A percentile compares a stretch with the other conserved stretches of the same genome.
Evolutionary conservation across 106 monocot species (phyloP).

Genomic region (Vanilla planifolia): DNA sequence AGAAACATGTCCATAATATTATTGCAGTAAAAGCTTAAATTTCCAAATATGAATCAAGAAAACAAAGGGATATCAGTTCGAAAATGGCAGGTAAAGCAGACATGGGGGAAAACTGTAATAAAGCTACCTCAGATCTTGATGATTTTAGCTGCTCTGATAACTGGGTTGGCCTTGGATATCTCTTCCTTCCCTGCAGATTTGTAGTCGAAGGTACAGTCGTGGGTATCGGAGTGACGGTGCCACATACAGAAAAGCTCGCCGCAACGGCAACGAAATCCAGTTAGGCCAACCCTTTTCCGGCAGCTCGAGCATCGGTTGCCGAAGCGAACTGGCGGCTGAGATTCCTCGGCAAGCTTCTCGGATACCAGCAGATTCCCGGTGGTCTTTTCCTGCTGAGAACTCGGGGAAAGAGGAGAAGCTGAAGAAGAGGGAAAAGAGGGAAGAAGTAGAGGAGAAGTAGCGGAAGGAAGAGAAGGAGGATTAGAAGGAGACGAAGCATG

Average conservation of each 20-base stretch:
- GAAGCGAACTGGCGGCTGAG: not conserved
- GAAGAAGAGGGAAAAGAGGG: not conserved
- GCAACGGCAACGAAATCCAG: constrained; percentile 46
- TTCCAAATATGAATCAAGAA: no score
- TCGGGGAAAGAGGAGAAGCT: not conserved
- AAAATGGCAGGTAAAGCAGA: no score
- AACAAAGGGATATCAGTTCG: no score
- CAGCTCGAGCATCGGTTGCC: constrained; percentile 27
- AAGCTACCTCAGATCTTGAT: constrained; percentile 56
- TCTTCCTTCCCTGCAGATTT: constrained; percentile 45
- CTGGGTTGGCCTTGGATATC: constrained; percentile 50
- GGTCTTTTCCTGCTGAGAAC: not conserved
- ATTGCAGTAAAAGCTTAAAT: no score
- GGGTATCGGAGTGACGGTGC: constrained; percentile 41
- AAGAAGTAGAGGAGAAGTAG: not conserved
- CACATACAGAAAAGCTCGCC: constrained; percentile 41
- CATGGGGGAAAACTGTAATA: no score
- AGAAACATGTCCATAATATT: no score
- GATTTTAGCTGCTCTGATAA: constrained; percentile 45
- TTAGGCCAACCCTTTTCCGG: constrained; percentile 22
- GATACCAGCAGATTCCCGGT: not conserved
- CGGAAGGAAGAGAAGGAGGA: not conserved
- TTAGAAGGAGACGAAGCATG: not conserved
- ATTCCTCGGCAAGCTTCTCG: not conserved
- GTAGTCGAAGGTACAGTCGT: constrained; percentile 50